Conservation (phyloP, 2,329 filamentous ascomycete genomes). For the Alternaria rosae region DNA sequence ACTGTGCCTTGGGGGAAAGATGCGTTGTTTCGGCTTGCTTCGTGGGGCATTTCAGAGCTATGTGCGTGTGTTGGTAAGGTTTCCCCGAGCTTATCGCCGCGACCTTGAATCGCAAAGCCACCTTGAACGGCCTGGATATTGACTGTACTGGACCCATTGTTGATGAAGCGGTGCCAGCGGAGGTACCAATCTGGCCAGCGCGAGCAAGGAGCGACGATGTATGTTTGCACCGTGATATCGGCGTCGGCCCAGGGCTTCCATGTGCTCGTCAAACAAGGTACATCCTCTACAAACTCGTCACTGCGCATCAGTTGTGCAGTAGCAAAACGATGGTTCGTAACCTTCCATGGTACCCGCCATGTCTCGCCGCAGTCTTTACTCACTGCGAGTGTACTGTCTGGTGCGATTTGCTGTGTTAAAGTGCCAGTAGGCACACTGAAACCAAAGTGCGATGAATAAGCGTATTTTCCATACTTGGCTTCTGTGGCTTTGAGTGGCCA, state of each 20-base stretch:
- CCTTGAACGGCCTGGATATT: slow-evolving; percentile 29
- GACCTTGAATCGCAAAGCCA: slow-evolving; percentile 43
- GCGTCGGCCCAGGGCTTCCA: slow-evolving; percentile 45
- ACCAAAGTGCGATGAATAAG: slow-evolving; percentile 47
- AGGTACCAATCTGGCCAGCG: slow-evolving; percentile 44
- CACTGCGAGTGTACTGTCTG: slow-evolving; percentile 50
- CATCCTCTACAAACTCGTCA: slow-evolving; percentile 4
- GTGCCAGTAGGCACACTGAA: slow-evolving; percentile 52
- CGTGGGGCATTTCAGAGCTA: not conserved
- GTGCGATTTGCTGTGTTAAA: slow-evolving; percentile 51
- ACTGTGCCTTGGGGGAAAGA: slow-evolving; percentile 30
- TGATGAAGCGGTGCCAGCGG: slow-evolving; percentile 29
- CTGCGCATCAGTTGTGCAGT: slow-evolving; percentile 8
- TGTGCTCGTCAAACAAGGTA: slow-evolving; percentile 23
- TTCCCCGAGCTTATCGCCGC: slow-evolving; percentile 28
- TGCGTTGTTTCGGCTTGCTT: not conserved
- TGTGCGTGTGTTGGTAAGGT: slow-evolving; percentile 16
- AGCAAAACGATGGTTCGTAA: slow-evolving; percentile 9
- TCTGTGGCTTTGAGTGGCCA: slow-evolving; percentile 49
- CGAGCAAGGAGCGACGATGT: slow-evolving; percentile 31
- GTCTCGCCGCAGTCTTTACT: slow-evolving; percentile 51
- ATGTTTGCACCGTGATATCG: slow-evolving; percentile 31
- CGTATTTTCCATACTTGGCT: slow-evolving; percentile 46
- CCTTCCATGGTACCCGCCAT: slow-evolving; percentile 51
- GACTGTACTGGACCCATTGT: not conserved